These are phyloP conservation scores for Malus domestica DNA, from an alignment of 306 rosid genomes.

Conservation along the genomic window ASM211411v1 NC_041804.1:13656001-13656500, in stretches of 20 bases:
- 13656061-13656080: not conserved
- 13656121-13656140: not conserved
- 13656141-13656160: not conserved
- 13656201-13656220: not conserved
- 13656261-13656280: not conserved
- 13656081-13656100: conserved; percentile 1
- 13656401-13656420: no score
- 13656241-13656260: no score
- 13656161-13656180: not conserved
- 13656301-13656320: no score
- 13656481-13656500: no score
- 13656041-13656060: not conserved
- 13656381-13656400: no score
- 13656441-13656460: no score
- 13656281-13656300: not conserved
- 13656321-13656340: no score
- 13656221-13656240: not conserved
- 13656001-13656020: not conserved
- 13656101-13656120: not conserved
- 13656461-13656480: no score
- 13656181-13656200: not conserved
- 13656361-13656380: no score
- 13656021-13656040: not conserved
- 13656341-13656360: no score
- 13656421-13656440: no score